phyloP scores from a whole-genome alignment of 179 eudicot species.

The Nepenthes alata region DNA sequence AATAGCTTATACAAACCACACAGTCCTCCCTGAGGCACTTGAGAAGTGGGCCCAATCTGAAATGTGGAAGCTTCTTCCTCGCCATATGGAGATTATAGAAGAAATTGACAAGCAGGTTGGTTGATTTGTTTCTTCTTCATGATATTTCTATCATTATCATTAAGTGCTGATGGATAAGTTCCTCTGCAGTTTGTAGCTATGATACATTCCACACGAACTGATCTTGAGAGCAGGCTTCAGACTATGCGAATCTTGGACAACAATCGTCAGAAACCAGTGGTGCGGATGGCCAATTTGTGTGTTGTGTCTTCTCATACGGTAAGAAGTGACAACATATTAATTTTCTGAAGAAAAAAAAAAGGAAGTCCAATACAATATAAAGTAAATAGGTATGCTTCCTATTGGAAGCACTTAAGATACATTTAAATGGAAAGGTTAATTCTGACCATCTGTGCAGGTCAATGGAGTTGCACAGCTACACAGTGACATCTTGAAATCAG shows the following conservation, averaged over 20 bases:
- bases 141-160: background rate
- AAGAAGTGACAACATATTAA: slow-evolving; percentile 12
- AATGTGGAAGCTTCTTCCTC: slow-evolving; percentile 99
- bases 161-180: background rate
- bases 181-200: slow-evolving; percentile 58
- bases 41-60: slow-evolving; percentile 97
- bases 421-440: background rate
- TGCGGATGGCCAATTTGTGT: slow-evolving; percentile 94
- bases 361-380: background rate
- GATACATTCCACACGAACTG: slow-evolving; percentile 54
- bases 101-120: slow-evolving; percentile 89
- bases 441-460: slow-evolving; percentile 42
- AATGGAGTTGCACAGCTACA: slow-evolving; percentile 98
- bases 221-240: slow-evolving; percentile 60
- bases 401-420: background rate
- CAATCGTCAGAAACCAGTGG: slow-evolving; percentile 83
- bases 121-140: slow-evolving; percentile 5
- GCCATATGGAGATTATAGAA: slow-evolving; percentile 93
- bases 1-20: slow-evolving; percentile 94
- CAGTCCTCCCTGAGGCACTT: slow-evolving; percentile 96
- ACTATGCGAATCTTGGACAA: slow-evolving; percentile 67
- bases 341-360: background rate
- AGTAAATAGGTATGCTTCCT: too few species aligned
- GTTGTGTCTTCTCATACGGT: slow-evolving; percentile 96
- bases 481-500: slow-evolving; percentile 86